Percentiles rank a stretch among this genome's conserved stretches.
These are phyloP conservation scores for Tricholoma terreum DNA, from an alignment of 768 basidiomycete genomes.

Conservation along the genomic window DNA sequence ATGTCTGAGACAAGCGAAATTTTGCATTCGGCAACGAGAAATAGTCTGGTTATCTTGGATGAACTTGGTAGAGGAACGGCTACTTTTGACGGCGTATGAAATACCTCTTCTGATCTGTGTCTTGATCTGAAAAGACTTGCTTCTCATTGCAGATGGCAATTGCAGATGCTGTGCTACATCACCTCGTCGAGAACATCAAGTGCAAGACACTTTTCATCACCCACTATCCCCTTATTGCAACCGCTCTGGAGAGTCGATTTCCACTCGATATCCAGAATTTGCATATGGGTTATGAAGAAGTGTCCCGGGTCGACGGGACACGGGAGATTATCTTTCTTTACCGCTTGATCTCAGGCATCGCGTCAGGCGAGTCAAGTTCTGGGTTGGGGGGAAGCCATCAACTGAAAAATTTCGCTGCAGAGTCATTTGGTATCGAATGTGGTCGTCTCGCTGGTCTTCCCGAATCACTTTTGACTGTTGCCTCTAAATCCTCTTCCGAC, in stretches of 20 bases:
- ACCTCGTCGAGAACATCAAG: conserved; percentile 54
- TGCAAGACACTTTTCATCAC: conserved; percentile 91
- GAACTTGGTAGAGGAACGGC: conserved; percentile 89
- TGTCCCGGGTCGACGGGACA: conserved; percentile 65
- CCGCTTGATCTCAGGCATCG: conserved; percentile 65
- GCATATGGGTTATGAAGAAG: conserved; percentile 84
- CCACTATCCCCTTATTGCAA: conserved; percentile 87
- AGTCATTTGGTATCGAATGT: conserved; percentile 92
- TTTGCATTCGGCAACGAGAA: conserved; percentile 65
- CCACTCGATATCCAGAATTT: conserved; percentile 66
- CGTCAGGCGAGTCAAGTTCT: conserved; percentile 40
- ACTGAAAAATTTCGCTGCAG: conserved; percentile 23
- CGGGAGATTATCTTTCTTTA: conserved; percentile 89
- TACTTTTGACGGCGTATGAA: conserved; percentile 81
- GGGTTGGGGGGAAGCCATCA: background rate
- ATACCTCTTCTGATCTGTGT: background rate
- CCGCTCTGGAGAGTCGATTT: conserved; percentile 57
- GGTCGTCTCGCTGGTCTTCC: conserved; percentile 85
- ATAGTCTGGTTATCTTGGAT: conserved; percentile 87
- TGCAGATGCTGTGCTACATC: conserved; percentile 74
- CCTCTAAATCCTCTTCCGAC: conserved; percentile 49
- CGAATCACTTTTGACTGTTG: conserved; percentile 60
- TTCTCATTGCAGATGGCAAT: conserved; percentile 67
- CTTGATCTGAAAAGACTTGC: background rate
- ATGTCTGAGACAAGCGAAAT: conserved; percentile 93